Conservation (phyloP, 805 yeast genomes). For the Barnettozyma salicaria region DNA sequence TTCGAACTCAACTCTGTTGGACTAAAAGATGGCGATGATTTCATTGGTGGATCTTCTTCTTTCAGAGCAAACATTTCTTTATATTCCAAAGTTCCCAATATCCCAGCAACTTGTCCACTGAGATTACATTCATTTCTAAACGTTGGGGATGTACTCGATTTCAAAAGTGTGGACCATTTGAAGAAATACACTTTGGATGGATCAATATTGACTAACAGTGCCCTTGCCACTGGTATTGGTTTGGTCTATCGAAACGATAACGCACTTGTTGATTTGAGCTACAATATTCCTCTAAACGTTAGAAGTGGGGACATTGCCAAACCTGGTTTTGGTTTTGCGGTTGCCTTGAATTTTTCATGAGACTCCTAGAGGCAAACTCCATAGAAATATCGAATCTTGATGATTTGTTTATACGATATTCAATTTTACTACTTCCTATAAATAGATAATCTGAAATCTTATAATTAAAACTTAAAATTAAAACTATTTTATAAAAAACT, state of each 20-base stretch:
- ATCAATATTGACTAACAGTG: slow-evolving; percentile 28
- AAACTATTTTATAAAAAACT: no score
- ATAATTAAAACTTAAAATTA: no score
- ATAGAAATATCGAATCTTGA: not conserved
- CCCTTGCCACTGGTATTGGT: slow-evolving; percentile 47
- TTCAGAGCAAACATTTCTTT: slow-evolving; percentile 45
- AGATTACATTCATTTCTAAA: slow-evolving; percentile 55
- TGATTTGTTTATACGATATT: not conserved
- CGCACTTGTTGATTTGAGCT: slow-evolving; percentile 50
- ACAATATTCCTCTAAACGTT: slow-evolving; percentile 47
- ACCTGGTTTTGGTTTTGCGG: slow-evolving; percentile 53
- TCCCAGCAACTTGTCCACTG: slow-evolving; percentile 39
- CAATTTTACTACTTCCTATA: not conserved
- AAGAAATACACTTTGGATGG: slow-evolving; percentile 17
- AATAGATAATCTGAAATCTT: no score
- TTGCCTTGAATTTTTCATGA: slow-evolving; percentile 37
- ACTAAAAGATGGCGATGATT: slow-evolving; percentile 38
- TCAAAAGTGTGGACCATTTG: slow-evolving; percentile 15
- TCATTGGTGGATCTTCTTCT: slow-evolving; percentile 52
- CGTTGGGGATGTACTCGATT: slow-evolving; percentile 45
- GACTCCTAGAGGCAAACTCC: not conserved
- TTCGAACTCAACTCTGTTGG: slow-evolving; percentile 58
- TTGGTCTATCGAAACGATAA: slow-evolving; percentile 45
- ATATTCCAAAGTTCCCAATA: slow-evolving; percentile 49
- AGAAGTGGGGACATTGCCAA: slow-evolving; percentile 39